Base-by-base conservation (phyloP, 495 filamentous ascomycete species). In the Friedmanniomyces endolithicus region DNA sequence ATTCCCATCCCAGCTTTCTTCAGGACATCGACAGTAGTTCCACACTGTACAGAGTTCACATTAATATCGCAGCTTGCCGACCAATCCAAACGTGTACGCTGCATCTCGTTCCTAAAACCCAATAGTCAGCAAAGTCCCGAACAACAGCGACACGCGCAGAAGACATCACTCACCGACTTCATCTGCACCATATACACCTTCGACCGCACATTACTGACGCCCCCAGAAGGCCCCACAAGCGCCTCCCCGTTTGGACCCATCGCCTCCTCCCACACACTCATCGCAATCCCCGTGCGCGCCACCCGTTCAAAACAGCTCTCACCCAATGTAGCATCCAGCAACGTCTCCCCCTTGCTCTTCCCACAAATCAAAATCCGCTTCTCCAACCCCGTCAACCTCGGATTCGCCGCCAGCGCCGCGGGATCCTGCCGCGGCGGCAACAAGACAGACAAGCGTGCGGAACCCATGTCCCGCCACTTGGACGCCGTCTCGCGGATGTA, bases 391-490 rank as follows among this genome's bases (percentile, higher is more conserved):
- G 71, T 70, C 1, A 62, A 52, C 0, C 55, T 33, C 8, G 57
- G 66, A 20, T 51, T 46, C 11, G 48, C 47, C 60, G 70, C 44
- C 65, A 68, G 63, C 22, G 47, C 53, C 11, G 51, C 20, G 0
- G 40, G 50, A 24, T 52, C 58, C 65, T 34, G 74, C 63, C 58
- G 77, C 71, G 84, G 81, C 9, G 84, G 83, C 9, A 63, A 63
- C 68, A 85, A 81, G 63, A 97, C 88, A 29, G 84, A 85, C 31
- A 98, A 68, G 27, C 81, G 74, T 48, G 89, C 90, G 45, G 85
- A 80, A 51, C 90, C 90, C 73, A 90, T 83, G 61, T 96, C 90
- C 27, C 85, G 80, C 92, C 92, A 98, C 63, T 85, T 87, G 34
- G 81, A 82, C 20, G 79, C 73, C 2, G 79, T 79, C 50, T 90